phyloP scores from a whole-genome alignment of 371 early-diverging fungal species.

The Mortierella polycephala region DNA sequence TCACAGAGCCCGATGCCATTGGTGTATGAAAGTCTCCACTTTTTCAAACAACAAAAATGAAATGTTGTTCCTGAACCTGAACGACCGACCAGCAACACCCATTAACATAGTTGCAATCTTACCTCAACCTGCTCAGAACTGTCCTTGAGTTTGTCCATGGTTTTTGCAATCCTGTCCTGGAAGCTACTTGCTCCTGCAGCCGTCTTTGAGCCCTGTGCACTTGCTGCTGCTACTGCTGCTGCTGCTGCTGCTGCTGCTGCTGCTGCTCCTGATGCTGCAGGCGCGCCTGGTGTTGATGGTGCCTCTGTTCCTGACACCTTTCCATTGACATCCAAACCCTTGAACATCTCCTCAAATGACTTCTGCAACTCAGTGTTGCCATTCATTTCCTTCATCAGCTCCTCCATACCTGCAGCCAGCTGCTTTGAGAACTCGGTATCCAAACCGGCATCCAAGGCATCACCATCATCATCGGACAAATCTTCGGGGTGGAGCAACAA shows the following conservation, averaged over 20 bases:
- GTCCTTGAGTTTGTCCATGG: constrained; percentile 86
- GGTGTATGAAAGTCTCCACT: neutral
- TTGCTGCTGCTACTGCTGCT: neutral
- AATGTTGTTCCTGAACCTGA: neutral
- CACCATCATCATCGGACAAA: constrained; percentile 31
- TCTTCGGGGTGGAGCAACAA: constrained; percentile 47
- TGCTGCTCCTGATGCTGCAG: constrained; percentile 8
- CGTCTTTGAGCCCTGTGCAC: neutral
- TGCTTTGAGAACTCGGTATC: constrained; percentile 80
- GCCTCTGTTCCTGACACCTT: constrained; percentile 19
- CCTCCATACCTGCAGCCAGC: constrained; percentile 82
- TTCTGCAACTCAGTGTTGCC: constrained; percentile 64
- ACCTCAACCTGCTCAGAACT: constrained; percentile 86
- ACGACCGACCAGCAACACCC: neutral
- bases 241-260: constrained; percentile 26
- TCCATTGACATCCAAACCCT: constrained; percentile 58
- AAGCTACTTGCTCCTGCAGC: constrained; percentile 57
- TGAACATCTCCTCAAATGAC: constrained; percentile 73
- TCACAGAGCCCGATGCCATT: constrained; percentile 22
- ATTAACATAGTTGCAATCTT: constrained; percentile 32
- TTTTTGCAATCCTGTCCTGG: constrained; percentile 84
- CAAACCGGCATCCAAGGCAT: constrained; percentile 53
- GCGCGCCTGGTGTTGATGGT: constrained; percentile 5
- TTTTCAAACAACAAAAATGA: neutral
- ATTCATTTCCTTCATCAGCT: constrained; percentile 71